These are phyloP conservation scores for Aeminium ludgeri DNA, from an alignment of 495 filamentous ascomycete species.

Conservation along the genomic window DNA sequence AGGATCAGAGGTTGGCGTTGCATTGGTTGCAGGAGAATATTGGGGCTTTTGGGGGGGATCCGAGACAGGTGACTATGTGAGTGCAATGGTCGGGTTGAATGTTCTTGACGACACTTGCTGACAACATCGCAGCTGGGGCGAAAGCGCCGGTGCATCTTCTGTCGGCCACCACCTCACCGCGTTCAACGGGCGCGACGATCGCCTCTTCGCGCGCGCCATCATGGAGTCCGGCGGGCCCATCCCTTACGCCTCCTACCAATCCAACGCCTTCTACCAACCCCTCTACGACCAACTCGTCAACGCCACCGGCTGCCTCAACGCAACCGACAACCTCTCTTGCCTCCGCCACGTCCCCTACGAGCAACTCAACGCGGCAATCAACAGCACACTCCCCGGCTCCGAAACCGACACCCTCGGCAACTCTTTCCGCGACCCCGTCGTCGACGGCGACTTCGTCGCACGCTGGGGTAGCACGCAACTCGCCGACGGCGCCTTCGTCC, in stretches of 20 bases:
- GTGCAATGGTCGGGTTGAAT: no score
- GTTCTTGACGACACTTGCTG: no score
- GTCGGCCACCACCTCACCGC: constrained; percentile 26
- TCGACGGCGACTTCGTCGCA: constrained; percentile 36
- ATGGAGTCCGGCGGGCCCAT: constrained; percentile 29
- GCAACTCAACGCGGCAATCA: constrained; percentile 38
- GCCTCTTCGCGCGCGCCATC: constrained; percentile 37
- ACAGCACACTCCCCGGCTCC: constrained; percentile 21
- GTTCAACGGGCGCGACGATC: constrained; percentile 29
- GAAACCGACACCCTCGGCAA: neutral
- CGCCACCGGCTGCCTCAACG: constrained; percentile 25
- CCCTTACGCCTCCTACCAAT: constrained; percentile 15
- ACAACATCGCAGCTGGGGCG: constrained; percentile 6
- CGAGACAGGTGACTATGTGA: constrained; percentile 23
- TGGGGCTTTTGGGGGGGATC: constrained; percentile 25
- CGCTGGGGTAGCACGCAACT: constrained; percentile 23
- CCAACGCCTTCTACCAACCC: constrained; percentile 12
- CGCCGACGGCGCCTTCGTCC: constrained; percentile 31
- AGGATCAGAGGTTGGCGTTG: constrained; percentile 43
- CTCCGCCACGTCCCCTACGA: constrained; percentile 37
- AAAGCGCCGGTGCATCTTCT: constrained; percentile 15
- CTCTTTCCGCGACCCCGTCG: constrained; percentile 25
- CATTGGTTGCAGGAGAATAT: constrained; percentile 41
- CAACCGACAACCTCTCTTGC: constrained; percentile 27
- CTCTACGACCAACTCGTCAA: constrained; percentile 29